Percentiles rank a stretch among this genome's conserved stretches.
Evolutionary conservation across 331 rosid species (phyloP).

Genomic region (Acacia concinna): DNA sequence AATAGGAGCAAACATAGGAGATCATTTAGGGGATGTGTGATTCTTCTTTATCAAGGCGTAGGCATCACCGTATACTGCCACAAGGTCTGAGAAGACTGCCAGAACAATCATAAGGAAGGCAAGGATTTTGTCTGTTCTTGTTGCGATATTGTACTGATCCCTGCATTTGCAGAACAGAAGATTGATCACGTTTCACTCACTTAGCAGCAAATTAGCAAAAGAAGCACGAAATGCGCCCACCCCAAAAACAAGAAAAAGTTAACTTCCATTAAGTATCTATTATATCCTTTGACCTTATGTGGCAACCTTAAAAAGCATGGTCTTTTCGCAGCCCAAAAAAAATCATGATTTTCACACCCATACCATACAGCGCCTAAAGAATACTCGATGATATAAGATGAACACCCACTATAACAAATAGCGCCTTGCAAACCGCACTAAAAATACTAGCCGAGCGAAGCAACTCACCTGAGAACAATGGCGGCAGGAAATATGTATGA

Average conservation of each 20-base stretch:
- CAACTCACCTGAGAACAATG: constrained; percentile 70
- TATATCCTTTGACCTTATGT: neutral
- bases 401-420: neutral
- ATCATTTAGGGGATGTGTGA: constrained; percentile 49
- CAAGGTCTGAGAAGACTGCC: constrained; percentile 80
- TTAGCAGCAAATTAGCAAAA: constrained; percentile 6
- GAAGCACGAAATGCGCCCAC: neutral
- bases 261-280: neutral
- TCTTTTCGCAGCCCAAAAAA: neutral
- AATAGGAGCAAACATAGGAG: neutral
- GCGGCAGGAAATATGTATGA: constrained; percentile 98
- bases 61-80: constrained; percentile 94
- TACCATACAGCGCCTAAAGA: neutral
- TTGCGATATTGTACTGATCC: constrained; percentile 75
- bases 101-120: constrained; percentile 66
- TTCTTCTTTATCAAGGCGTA: constrained; percentile 79
- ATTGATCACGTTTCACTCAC: neutral
- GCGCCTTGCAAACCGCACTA: neutral
- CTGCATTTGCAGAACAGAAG: constrained; percentile 42
- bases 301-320: neutral
- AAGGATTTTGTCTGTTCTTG: constrained; percentile 73
- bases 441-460: constrained; percentile 4
- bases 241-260: neutral
- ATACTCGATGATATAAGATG: neutral
- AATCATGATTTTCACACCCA: neutral